phyloP scores from a whole-genome alignment of 176 grass and related monocot species.

The Cocos nucifera region DNA sequence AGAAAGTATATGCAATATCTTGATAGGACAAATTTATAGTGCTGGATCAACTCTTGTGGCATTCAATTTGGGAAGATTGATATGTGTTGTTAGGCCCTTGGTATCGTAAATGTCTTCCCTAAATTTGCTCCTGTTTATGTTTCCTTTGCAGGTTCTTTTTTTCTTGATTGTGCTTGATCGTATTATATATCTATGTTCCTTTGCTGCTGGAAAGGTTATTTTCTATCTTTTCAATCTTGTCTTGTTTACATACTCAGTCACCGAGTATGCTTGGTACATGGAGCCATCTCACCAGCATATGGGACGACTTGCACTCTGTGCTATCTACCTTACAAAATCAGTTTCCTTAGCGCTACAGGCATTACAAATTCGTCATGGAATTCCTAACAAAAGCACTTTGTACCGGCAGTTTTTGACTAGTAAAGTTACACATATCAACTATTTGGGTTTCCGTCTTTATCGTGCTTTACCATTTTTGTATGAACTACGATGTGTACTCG shows the following conservation, averaged over 20 bases:
- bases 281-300: conserved; percentile 67
- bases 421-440: conserved; percentile 96
- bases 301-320: conserved; percentile 68
- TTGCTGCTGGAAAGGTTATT: conserved; percentile 76
- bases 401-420: conserved; percentile 92
- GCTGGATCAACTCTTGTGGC: neutral
- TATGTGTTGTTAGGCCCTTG: no score
- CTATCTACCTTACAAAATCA: conserved; percentile 93
- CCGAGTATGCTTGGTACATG: conserved; percentile 91
- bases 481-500: conserved; percentile 91
- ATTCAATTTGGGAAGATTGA: neutral
- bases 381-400: conserved; percentile 89
- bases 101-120: neutral
- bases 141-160: conserved; percentile 74
- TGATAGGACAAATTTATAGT: no score
- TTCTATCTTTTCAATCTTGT: conserved; percentile 98
- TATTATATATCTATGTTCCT: conserved; percentile 96
- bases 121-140: conserved; percentile 4
- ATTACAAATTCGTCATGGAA: conserved; percentile 86
- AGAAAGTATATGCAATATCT: no score
- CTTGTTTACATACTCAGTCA: conserved; percentile 91
- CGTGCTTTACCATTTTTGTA: conserved; percentile 92
- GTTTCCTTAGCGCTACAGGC: conserved; percentile 81
- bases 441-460: conserved; percentile 79
- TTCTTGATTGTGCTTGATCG: conserved; percentile 97